Evolutionary conservation across 768 basidiomycete species (phyloP).

Genomic region (Tephrocybe sp.): DNA sequence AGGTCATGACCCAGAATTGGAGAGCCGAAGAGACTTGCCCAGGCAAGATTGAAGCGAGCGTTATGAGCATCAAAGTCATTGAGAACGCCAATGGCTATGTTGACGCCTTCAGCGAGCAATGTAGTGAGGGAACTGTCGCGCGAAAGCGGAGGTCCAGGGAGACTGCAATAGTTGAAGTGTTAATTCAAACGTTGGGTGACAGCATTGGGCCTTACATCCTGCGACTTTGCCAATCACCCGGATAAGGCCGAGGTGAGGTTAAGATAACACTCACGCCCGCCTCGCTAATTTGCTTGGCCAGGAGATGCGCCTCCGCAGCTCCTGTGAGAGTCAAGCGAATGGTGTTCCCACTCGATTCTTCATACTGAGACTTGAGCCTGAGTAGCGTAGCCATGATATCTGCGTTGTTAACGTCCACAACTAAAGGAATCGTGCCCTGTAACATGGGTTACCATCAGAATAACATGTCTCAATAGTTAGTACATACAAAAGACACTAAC

Average conservation of each 20-base stretch:
- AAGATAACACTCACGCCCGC: slow-evolving; percentile 74
- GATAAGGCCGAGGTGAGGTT: slow-evolving; percentile 59
- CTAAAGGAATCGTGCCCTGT: slow-evolving; percentile 60
- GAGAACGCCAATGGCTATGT: slow-evolving; percentile 56
- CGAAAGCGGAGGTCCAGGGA: slow-evolving; percentile 70
- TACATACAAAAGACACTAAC: slow-evolving; percentile 29
- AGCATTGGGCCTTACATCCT: slow-evolving; percentile 49
- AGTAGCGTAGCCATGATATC: slow-evolving; percentile 76
- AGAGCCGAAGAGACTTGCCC: slow-evolving; percentile 34
- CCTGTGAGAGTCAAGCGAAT: slow-evolving; percentile 54
- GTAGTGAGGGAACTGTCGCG: slow-evolving; percentile 50
- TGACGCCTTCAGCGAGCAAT: slow-evolving; percentile 59
- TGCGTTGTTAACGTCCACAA: slow-evolving; percentile 64
- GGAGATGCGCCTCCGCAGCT: slow-evolving; percentile 57
- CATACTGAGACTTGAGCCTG: slow-evolving; percentile 53
- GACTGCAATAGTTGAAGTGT: slow-evolving; percentile 27
- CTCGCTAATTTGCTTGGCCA: slow-evolving; percentile 59
- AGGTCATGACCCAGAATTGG: too few relatives aligned
- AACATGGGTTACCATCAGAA: too few relatives aligned
- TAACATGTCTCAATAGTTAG: too few relatives aligned
- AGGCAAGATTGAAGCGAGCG: slow-evolving; percentile 62
- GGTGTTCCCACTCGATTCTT: slow-evolving; percentile 28
- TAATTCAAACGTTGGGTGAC: background rate
- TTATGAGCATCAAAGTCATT: slow-evolving; percentile 67
- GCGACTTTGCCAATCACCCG: slow-evolving; percentile 59